Evolutionary conservation across 2,329 filamentous ascomycete genomes (phyloP).

Genomic region (Sclerotinia borealis): DNA sequence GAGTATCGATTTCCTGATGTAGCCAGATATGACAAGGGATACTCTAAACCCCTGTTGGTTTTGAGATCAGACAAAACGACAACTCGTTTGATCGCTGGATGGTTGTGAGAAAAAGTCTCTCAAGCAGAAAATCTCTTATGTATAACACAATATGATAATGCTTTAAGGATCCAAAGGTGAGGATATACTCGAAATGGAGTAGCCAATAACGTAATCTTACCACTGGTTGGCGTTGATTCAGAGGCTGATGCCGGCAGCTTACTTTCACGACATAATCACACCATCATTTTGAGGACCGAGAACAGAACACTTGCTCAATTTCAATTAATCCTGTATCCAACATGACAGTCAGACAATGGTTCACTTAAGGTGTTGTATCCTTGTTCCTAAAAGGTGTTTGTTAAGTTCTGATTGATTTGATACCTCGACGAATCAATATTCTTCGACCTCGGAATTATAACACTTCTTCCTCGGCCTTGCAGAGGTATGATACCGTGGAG

Average conservation of each 20-base stretch:
- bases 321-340: too few species aligned
- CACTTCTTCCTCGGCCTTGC: too few species aligned
- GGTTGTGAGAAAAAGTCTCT: not conserved
- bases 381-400: not conserved
- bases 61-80: constrained; percentile 25
- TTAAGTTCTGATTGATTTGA: not conserved
- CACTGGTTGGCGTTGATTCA: not conserved
- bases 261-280: too few species aligned
- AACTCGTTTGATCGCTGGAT: constrained; percentile 23
- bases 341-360: too few species aligned
- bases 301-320: not conserved
- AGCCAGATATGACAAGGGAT: constrained; percentile 14
- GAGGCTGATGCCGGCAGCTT: not conserved
- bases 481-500: not conserved
- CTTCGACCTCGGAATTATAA: not conserved
- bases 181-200: not conserved
- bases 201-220: not conserved
- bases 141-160: not conserved
- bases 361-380: too few species aligned
- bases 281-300: not conserved
- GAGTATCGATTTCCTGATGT: not conserved
- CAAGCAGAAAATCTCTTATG: not conserved
- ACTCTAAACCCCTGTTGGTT: constrained; percentile 16
- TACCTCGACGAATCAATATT: not conserved
- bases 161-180: not conserved